Evolutionary conservation across 139 green algal genomes (phyloP).

Genomic region (Diplosphaera chodatii): DNA sequence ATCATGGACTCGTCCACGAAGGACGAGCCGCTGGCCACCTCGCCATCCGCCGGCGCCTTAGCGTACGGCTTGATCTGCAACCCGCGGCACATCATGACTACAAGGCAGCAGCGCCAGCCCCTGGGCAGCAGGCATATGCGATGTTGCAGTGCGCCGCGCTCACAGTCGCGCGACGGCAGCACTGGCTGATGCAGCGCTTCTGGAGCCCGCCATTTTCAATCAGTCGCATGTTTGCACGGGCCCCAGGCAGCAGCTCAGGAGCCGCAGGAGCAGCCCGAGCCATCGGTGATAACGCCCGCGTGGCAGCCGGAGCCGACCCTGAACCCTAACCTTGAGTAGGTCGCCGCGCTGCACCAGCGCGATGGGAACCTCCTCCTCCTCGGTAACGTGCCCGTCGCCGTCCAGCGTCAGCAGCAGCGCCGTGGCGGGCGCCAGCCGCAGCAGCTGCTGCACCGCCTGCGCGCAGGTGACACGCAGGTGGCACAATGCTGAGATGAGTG

Average conservation of each 20-base stretch:
- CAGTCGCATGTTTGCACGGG: too few relatives aligned
- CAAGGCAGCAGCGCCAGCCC: background rate
- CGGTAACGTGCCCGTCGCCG: slow-evolving; percentile 32
- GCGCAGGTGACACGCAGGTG: background rate
- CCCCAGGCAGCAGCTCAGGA: too few relatives aligned
- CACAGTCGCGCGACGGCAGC: too few relatives aligned
- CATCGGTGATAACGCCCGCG: too few relatives aligned
- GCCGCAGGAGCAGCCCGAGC: too few relatives aligned
- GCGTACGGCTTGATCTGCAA: slow-evolving; percentile 67
- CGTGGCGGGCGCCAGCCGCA: slow-evolving; percentile 65
- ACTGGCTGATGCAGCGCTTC: too few relatives aligned
- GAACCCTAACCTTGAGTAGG: slow-evolving; percentile 67
- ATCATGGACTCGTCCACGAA: slow-evolving; percentile 97
- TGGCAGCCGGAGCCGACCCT: background rate
- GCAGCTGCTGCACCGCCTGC: slow-evolving; percentile 73
- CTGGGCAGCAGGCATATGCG: background rate
- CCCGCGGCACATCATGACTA: background rate
- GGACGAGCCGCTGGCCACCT: slow-evolving; percentile 66
- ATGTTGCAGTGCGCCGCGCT: too few relatives aligned
- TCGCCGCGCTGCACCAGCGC: slow-evolving; percentile 84
- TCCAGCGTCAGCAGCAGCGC: slow-evolving; percentile 69
- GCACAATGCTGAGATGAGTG: too few relatives aligned
- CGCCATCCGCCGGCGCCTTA: slow-evolving; percentile 80
- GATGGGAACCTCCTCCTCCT: slow-evolving; percentile 58
- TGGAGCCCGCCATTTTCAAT: too few relatives aligned